phyloP scores from a whole-genome alignment of 2,329 filamentous ascomycete species.

The Hortaea werneckii region DNA sequence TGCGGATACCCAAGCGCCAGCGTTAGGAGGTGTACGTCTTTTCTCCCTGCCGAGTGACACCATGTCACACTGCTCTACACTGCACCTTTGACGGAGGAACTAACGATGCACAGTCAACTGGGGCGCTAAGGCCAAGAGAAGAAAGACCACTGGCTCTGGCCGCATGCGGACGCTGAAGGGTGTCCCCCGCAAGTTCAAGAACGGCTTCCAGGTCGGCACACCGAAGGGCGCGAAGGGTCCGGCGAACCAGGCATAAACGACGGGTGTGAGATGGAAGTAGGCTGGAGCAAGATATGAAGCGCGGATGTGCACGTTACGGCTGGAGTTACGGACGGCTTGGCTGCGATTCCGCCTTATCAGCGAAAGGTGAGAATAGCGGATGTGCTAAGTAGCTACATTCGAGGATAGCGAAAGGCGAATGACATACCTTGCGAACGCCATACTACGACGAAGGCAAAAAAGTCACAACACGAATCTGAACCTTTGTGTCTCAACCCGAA shows the following conservation, averaged over 20 bases:
- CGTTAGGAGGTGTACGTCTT: conserved; percentile 86
- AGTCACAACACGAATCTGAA: no score
- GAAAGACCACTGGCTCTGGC: conserved; percentile 97
- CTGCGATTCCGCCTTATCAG: neutral
- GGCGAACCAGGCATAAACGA: conserved; percentile 7
- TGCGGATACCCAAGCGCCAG: conserved; percentile 98
- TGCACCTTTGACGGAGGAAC: neutral
- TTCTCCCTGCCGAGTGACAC: neutral
- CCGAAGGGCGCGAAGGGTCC: conserved; percentile 71
- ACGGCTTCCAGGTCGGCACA: conserved; percentile 87
- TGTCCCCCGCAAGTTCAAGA: conserved; percentile 88
- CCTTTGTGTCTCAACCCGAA: no score
- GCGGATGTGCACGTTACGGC: neutral
- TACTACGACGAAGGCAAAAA: neutral
- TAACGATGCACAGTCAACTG: conserved; percentile 68
- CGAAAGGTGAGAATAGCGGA: neutral
- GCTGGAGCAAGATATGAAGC: neutral
- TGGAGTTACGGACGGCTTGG: conserved; percentile 3
- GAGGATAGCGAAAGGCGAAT: conserved; percentile 5
- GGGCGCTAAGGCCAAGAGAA: conserved; percentile 99
- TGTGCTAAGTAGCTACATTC: conserved; percentile 4
- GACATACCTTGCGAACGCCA: neutral
- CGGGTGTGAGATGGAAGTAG: neutral
- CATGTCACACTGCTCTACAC: no score
- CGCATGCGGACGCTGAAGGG: conserved; percentile 92